Base-by-base conservation (phyloP, 2,329 filamentous ascomycete genomes). In the Didymella keratinophila region DNA sequence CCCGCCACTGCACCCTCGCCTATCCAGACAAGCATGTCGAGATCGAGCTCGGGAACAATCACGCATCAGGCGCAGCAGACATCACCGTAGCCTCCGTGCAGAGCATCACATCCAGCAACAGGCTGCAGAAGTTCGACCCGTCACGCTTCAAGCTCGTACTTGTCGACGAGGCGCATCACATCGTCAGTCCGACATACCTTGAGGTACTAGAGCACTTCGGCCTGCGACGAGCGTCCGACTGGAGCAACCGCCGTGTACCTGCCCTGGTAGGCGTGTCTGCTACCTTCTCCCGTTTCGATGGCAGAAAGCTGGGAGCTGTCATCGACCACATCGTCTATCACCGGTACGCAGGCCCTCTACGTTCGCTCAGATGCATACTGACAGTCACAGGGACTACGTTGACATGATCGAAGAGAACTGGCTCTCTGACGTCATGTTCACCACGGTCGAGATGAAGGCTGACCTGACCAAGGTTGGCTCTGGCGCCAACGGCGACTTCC, bases 311-410 rank as follows among this genome's bases (percentile, higher is more conserved):
- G 1, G 93, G 93, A 1, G 83, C 89, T 12, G 93, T 90, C 30
- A 95, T 98, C 68, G 94, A 98, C 68, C 90, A 96, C 71, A 97
- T 98, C 61, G 94, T 97, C 46, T 98, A 97, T 69, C 94, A 98
- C 76, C 95, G 93, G 76, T 79, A 56, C 14, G 76, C 57, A 6
- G 30, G 30, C 4, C 16, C 9, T 14, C 2, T 8, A 23, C 8
- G 1, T 4, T 12, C 9, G 1, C 12, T n/a, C 21, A 23, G 39
- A 16, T 23, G 12, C 30, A 14, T 14, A 21, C 62, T 70, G 18
- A 69, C 32, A 23, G 0, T 1, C 0, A 7, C 37, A 81, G 79
- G 65, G 88, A 91, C 70, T 92, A 90, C 62, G 81, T 90, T 28
- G 89, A 91, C 63, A 90, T 91, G 88, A 91, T 97, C 60, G 88